These are phyloP conservation scores for Calonectria multiphialidica DNA, from an alignment of 2,329 filamentous ascomycete species.

Conservation along the genomic window DNA sequence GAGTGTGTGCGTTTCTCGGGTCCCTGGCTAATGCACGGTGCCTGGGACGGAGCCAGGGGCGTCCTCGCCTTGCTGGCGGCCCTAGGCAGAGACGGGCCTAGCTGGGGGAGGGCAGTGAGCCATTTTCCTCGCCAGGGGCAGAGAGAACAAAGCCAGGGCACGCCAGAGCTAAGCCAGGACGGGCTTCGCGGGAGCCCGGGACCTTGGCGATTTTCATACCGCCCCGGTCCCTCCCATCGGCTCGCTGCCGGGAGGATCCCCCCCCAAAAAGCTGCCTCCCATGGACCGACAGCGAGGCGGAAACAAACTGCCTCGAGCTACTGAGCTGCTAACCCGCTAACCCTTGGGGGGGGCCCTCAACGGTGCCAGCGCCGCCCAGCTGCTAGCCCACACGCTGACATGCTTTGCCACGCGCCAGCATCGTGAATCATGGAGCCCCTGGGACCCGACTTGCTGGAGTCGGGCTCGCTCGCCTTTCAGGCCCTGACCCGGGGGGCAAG, in stretches of 20 bases:
- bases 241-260: constrained; percentile 38
- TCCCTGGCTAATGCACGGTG: constrained; percentile 46
- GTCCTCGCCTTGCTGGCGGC: constrained; percentile 14
- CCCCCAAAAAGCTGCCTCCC: constrained; percentile 17
- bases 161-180: constrained; percentile 14
- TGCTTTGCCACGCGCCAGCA: constrained; percentile 21
- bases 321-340: neutral
- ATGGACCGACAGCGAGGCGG: constrained; percentile 2
- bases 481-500: neutral
- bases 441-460: constrained; percentile 19
- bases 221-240: constrained; percentile 31
- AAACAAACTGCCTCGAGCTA: neutral
- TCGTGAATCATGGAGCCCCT: constrained; percentile 40
- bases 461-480: neutral
- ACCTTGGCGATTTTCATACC: constrained; percentile 25
- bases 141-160: constrained; percentile 5
- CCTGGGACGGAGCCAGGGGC: constrained; percentile 28
- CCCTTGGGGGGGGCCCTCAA: neutral
- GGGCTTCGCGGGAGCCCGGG: neutral
- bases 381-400: constrained; percentile 25
- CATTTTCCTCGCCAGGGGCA: constrained; percentile 36
- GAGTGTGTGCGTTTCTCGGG: constrained; percentile 43
- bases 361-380: constrained; percentile 18
- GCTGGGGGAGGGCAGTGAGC: constrained; percentile 32
- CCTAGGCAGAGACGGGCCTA: constrained; percentile 30